Percentiles rank a stretch among this genome's conserved stretches.
Conservation (phyloP, 805 yeast genomes). For the Lachancea kluyveri region DNA sequence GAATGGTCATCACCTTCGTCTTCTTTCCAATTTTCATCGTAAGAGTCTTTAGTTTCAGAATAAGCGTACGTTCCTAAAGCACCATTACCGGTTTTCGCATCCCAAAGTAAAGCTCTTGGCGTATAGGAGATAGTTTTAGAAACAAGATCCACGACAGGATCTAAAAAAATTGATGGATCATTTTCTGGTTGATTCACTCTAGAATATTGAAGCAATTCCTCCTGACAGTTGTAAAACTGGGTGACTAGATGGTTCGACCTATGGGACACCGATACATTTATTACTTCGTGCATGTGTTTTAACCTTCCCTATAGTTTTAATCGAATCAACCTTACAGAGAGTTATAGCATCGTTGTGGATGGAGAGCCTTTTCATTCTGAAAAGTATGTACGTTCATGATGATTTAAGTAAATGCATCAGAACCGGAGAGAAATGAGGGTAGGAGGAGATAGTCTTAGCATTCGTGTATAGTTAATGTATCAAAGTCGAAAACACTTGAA, state of each 20-base stretch:
- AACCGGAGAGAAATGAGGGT: too few species aligned
- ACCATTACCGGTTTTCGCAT: conserved; percentile 71
- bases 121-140: conserved; percentile 51
- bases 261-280: conserved; percentile 71
- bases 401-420: too few species aligned
- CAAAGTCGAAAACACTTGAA: too few species aligned
- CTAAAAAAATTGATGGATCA: conserved; percentile 44
- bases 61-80: conserved; percentile 52
- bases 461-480: too few species aligned
- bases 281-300: conserved; percentile 63
- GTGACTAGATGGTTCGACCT: conserved; percentile 68
- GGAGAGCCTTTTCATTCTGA: too few species aligned
- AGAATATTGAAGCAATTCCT: conserved; percentile 45
- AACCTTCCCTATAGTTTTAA: too few species aligned
- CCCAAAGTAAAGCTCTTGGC: conserved; percentile 85
- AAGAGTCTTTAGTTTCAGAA: conserved; percentile 23
- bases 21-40: conserved; percentile 13
- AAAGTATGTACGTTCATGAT: too few species aligned
- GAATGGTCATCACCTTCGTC: conserved; percentile 8
- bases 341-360: too few species aligned
- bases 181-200: conserved; percentile 14
- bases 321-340: too few species aligned
- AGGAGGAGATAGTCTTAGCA: too few species aligned
- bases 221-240: conserved; percentile 79
- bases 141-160: conserved; percentile 33